Conservation (phyloP, 2,329 filamentous ascomycete species). For the Ceratocystis harringtonii region DNA sequence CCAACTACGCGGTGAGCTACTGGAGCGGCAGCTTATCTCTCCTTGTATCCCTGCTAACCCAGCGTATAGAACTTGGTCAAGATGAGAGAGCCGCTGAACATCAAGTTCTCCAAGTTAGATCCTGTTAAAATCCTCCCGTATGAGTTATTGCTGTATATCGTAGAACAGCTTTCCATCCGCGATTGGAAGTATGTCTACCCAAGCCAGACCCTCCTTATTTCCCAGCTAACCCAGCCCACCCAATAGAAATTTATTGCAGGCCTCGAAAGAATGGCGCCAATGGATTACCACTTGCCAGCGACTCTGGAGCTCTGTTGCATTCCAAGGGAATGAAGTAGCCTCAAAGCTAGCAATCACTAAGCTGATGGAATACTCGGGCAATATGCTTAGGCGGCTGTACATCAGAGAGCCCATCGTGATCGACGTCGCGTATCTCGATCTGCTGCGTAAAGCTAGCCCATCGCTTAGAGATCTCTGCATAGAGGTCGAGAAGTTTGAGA, state of each 20-base stretch:
- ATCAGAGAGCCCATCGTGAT: background rate
- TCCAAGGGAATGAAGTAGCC: background rate
- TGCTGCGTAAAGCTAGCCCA: background rate
- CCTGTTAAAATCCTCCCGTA: conserved; percentile 9
- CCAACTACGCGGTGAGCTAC: background rate
- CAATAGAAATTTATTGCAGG: background rate
- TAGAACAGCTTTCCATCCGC: background rate
- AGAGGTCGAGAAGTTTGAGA: background rate
- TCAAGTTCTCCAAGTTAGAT: conserved; percentile 7
- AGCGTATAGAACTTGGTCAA: conserved; percentile 15
- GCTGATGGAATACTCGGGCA: background rate
- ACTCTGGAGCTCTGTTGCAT: conserved; percentile 1
- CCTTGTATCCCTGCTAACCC: background rate
- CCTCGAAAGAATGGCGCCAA: conserved; percentile 4
- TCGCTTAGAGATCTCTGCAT: background rate
- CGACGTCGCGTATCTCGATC: background rate
- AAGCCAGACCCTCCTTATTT: background rate
- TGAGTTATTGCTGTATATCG: conserved; percentile 14
- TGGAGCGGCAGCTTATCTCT: background rate
- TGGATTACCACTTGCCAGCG: background rate
- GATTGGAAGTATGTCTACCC: conserved; percentile 7
- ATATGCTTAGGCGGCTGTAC: background rate
- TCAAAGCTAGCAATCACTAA: background rate
- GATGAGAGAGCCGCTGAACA: conserved; percentile 6
- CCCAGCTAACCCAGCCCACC: background rate